These are phyloP conservation scores for Boletus rubropictus DNA, from an alignment of 768 basidiomycete species.

Conservation along the genomic window DNA sequence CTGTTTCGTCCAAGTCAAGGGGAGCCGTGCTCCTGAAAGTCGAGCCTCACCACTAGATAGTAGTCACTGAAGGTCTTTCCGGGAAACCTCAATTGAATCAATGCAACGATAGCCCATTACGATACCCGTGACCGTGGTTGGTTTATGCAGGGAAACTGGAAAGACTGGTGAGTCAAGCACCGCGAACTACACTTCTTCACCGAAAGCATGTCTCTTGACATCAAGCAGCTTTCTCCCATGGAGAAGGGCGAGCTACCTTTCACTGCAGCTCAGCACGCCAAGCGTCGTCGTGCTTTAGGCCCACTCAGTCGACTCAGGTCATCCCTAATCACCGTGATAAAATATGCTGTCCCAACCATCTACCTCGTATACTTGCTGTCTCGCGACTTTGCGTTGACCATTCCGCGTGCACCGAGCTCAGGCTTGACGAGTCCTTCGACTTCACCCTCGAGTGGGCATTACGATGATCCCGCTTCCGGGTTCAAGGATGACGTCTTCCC, in stretches of 20 bases:
- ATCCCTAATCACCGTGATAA: constrained; percentile 11
- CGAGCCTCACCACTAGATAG: no score
- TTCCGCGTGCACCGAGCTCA: neutral
- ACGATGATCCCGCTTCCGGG: constrained; percentile 35
- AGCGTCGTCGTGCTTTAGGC: neutral
- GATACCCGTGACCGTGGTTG: neutral
- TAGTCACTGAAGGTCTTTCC: no score
- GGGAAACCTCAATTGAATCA: no score
- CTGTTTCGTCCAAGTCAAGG: neutral
- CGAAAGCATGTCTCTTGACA: constrained; percentile 8
- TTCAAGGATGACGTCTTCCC: constrained; percentile 59
- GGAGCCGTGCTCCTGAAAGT: no score
- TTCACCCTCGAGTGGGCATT: constrained; percentile 4
- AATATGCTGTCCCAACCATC: constrained; percentile 16
- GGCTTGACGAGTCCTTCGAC: constrained; percentile 1
- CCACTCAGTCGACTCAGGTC: constrained; percentile 1
- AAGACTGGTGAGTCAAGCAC: constrained; percentile 2
- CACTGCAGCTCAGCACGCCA: neutral
- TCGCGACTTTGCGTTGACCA: constrained; percentile 1
- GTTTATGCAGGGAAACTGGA: neutral
- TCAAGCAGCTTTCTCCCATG: constrained; percentile 8
- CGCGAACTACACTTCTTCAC: neutral
- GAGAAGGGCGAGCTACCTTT: constrained; percentile 21
- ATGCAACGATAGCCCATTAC: no score
- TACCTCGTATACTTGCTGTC: constrained; percentile 19